A percentile compares a stretch with the other conserved stretches of the same genome.
These are phyloP conservation scores for Rhodotorula toruloides DNA, from an alignment of 768 basidiomycete genomes.

Conservation along the genomic window DNA sequence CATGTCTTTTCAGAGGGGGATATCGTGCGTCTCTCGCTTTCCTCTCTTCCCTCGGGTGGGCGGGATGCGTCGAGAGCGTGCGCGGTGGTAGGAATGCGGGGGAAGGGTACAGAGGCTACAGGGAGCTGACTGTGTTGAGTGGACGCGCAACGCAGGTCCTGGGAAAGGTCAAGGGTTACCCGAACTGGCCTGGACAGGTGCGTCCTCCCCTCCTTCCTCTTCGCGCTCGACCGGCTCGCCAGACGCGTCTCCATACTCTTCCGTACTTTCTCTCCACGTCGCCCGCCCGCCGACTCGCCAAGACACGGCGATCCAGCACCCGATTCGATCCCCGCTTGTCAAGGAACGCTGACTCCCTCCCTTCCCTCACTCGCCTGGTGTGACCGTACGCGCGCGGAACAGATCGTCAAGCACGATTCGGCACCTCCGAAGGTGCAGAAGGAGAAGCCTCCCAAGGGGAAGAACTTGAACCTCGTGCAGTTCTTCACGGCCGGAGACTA, in stretches of 20 bases:
- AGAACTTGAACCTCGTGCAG: constrained; percentile 63
- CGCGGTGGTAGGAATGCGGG: no score
- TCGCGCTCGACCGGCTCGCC: no score
- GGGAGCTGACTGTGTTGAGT: neutral
- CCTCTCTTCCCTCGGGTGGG: neutral
- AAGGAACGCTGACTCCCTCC: neutral
- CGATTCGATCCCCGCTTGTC: no score
- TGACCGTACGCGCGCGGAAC: constrained; percentile 3
- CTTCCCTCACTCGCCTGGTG: no score
- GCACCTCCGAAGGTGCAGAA: constrained; percentile 60
- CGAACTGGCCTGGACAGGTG: constrained; percentile 92
- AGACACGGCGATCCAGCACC: no score
- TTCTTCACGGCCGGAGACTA: constrained; percentile 94
- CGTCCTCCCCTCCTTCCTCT: constrained; percentile 45
- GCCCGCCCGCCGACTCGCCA: no score
- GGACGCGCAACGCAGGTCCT: constrained; percentile 54
- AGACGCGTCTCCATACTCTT: no score
- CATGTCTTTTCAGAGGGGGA: constrained; percentile 15
- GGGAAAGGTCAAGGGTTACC: constrained; percentile 86
- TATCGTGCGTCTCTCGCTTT: constrained; percentile 10
- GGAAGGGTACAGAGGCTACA: neutral
- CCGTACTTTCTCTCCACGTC: no score
- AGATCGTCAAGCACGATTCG: constrained; percentile 73
- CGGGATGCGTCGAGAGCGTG: neutral
- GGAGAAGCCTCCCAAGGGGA: constrained; percentile 70